phyloP scores from a whole-genome alignment of 2,329 filamentous ascomycete species.

The Byssochlamys sp. region DNA sequence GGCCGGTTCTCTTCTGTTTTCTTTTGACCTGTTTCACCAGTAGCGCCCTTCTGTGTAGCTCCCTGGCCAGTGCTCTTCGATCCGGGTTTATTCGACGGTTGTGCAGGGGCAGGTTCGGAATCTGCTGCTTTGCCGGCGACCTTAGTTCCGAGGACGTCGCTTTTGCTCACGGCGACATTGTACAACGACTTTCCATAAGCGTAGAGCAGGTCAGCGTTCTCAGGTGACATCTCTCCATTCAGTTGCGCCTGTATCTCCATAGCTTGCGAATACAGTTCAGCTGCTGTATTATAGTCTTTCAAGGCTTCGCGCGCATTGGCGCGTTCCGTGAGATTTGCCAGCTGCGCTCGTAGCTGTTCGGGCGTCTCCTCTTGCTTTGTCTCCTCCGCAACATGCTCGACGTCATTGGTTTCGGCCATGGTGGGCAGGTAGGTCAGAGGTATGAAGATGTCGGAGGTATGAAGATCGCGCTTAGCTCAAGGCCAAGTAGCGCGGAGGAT shows the following conservation, averaged over 20 bases:
- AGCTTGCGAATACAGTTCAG: constrained; percentile 79
- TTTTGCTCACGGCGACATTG: constrained; percentile 86
- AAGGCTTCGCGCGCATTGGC: constrained; percentile 78
- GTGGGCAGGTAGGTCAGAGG: background rate
- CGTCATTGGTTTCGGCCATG: constrained; percentile 17
- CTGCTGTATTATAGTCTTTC: constrained; percentile 76
- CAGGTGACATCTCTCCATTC: constrained; percentile 81
- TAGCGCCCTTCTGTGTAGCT: constrained; percentile 17
- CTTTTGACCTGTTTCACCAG: constrained; percentile 9
- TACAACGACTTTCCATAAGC: constrained; percentile 89
- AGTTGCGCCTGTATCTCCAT: constrained; percentile 81
- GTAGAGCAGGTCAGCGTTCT: constrained; percentile 89
- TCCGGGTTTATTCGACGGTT: constrained; percentile 20
- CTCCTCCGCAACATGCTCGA: constrained; percentile 6
- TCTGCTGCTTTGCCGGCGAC: constrained; percentile 53
- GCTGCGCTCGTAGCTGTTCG: constrained; percentile 48
- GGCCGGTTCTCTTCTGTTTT: constrained; percentile 41
- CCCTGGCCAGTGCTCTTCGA: constrained; percentile 11
- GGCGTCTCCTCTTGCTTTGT: constrained; percentile 9
- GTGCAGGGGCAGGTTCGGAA: constrained; percentile 39
- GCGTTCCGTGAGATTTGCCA: constrained; percentile 69
- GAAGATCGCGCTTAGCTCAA: background rate
- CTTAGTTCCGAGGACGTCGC: constrained; percentile 81
- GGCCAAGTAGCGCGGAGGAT: background rate
- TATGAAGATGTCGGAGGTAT: background rate